Evolutionary conservation across 108 stramenopile species (phyloP).

Genomic region (Pseudonitzschia multiseries): DNA sequence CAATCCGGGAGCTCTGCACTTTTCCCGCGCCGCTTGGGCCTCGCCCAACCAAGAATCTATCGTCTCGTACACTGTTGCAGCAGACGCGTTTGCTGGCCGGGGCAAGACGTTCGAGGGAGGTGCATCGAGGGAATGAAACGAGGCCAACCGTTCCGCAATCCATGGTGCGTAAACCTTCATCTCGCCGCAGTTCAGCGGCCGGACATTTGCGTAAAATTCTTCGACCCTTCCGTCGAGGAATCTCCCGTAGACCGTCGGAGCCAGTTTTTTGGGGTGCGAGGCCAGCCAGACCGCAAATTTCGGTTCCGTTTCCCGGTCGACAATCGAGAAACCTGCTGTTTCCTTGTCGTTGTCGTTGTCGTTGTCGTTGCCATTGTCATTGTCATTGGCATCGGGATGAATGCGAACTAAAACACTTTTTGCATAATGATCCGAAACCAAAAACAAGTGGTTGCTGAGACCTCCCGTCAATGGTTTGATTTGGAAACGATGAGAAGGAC

Average conservation of each 20-base stretch:
- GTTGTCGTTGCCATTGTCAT: neutral
- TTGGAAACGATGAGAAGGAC: neutral
- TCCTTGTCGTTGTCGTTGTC: too few species aligned
- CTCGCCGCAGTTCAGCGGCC: conserved; percentile 40
- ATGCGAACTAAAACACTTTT: conserved; percentile 33
- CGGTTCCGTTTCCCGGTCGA: too few species aligned
- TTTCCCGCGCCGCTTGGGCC: neutral
- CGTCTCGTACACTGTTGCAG: conserved; percentile 9
- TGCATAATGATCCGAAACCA: conserved; percentile 2
- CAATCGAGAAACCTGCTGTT: too few species aligned
- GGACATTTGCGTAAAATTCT: conserved; percentile 54
- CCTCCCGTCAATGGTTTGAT: conserved; percentile 45
- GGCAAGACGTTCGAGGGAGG: conserved; percentile 25
- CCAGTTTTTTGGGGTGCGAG: conserved; percentile 14
- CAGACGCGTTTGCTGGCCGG: neutral
- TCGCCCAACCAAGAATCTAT: conserved; percentile 5
- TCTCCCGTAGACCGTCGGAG: conserved; percentile 64
- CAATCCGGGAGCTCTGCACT: too few species aligned
- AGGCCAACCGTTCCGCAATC: conserved; percentile 47
- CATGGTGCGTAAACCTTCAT: conserved; percentile 40
- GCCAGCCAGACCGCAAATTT: conserved; percentile 55
- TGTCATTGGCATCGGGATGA: conserved; percentile 26
- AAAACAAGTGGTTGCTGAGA: conserved; percentile 46
- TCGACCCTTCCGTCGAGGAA: conserved; percentile 77
- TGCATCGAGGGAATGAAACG: conserved; percentile 35